Evolutionary conservation across 805 yeast species (phyloP), one percentile per base, ranked within the genome.

Genomic region (Barnettozyma sucrosica): DNA sequence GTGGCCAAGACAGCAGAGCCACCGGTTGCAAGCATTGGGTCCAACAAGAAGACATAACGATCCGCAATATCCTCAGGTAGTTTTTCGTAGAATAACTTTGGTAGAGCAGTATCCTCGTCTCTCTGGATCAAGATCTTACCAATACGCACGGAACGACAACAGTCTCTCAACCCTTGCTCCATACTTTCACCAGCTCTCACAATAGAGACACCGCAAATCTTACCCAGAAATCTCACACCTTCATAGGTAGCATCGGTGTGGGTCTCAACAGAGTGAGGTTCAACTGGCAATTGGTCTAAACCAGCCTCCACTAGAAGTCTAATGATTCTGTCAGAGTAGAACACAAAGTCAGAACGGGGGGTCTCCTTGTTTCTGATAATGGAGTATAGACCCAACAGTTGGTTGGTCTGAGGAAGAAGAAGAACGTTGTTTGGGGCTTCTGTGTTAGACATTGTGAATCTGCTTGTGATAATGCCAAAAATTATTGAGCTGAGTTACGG

Each of bases 1-100:
- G 90, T 88, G 14, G 98, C 99, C 93, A 90, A 86, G 67, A 89
- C 80, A 18, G 98, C 99, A 51, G 96, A 86, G 44, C 99, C 99
- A 56, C 99, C 99, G 18, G 99, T 93, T 30, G 99, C 99, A 63
- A 93, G 77, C 95, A 93, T 86, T 48, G 99, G 99, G 63, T 93
- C 99, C 55, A 93, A 74, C 58, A 93, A 70, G 63, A 93, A 86
- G 24, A 93, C 97, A 59, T 82, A 93, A 56, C 99, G 76, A 16
- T 85, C 85, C 39, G 83, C 70, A 55, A 93, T 92, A 61, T 93
- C 99, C 53, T 82, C 88, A 18, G 99, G 99, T 53, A 93, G 76
- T 66, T 93, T 93, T 58, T 87, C 97, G 66, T 90, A 93, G 69
- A 85, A 93, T 47, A 93, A 71, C 65, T 89, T 87, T 38, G 99